Evolutionary conservation across 2,329 filamentous ascomycete genomes (phyloP).

Genomic region (Aspergillus quadricinctus): DNA sequence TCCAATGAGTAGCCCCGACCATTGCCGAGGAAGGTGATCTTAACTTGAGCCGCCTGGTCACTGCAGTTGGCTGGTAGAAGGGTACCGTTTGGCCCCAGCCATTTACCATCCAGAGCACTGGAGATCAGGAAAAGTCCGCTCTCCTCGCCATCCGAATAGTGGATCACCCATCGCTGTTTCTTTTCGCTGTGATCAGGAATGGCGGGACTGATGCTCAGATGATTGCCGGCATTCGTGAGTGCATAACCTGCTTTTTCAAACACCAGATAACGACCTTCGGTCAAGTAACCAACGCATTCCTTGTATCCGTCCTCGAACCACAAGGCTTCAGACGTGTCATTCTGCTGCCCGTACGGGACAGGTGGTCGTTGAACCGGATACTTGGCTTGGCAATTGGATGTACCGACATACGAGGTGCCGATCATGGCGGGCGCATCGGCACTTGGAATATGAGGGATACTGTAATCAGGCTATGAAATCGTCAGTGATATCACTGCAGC

Average conservation of each 20-base stretch:
- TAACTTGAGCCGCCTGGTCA: conserved; percentile 23
- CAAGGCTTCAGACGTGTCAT: conserved; percentile 27
- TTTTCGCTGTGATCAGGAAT: conserved; percentile 36
- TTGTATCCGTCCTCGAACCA: conserved; percentile 55
- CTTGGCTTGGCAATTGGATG: conserved; percentile 41
- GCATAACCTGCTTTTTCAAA: conserved; percentile 47
- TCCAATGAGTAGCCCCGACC: conserved; percentile 32
- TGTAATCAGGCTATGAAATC: conserved; percentile 43
- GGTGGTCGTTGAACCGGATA: conserved; percentile 38
- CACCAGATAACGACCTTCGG: conserved; percentile 53
- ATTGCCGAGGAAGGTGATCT: conserved; percentile 32
- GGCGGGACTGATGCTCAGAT: conserved; percentile 20
- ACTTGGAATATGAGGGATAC: conserved; percentile 45
- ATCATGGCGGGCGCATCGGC: conserved; percentile 43
- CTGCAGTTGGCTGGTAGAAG: conserved; percentile 16
- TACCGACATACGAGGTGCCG: conserved; percentile 44
- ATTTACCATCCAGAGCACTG: conserved; percentile 40
- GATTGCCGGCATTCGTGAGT: conserved; percentile 31
- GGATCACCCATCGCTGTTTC: conserved; percentile 49
- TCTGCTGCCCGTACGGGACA: conserved; percentile 47
- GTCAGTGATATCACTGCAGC: not conserved
- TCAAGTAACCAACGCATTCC: conserved; percentile 48
- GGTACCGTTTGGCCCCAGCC: conserved; percentile 24
- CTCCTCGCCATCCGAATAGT: conserved; percentile 34
- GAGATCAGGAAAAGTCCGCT: conserved; percentile 38